Evolutionary conservation across 2,329 filamentous ascomycete species (phyloP), one percentile per base, ranked within the genome.

Genomic region (Cadophora malorum): DNA sequence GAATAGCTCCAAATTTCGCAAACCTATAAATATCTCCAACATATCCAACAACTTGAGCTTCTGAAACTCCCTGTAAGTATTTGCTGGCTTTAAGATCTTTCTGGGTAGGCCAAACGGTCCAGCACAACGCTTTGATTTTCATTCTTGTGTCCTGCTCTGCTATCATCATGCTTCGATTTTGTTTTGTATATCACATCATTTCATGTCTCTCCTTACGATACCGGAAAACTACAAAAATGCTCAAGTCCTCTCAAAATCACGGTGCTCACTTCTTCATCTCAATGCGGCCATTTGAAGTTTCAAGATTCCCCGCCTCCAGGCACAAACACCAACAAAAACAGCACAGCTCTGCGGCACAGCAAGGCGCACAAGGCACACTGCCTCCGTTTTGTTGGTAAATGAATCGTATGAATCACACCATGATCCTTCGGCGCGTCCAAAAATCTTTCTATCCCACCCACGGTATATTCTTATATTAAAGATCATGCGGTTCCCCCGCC

Each of bases 361-460:
- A 3, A 28, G 28, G 28, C 28, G 55, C 63, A 65, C 52, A 23
- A 58, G 64, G 64, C 45, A 66, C 47, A 52, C 21, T 61, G 25
- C 31, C 62, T 28, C n/a, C 28, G 33, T n/a, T 33, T 55, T 55
- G 25, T 55, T 55, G 33, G 62, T 52, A 33, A 33, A 28, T 53
- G 50, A 45, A 21, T 1, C 3, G 5, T 59, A 38, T 59, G 55
- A 38, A 38, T 59, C 31, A 21, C 31, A 59, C 31, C 9, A 14
- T 38, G 19, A 63, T 64, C 62, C 62, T 64, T 64, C n/a, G n/a
- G 28, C n/a, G 62, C 47, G 31, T 41, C 31, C 25, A 6, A 21
- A 38, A 6, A 21, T 21, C 4, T 49, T 9, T 10, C 45, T 49
- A 16, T 49, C 21, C 6, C 45, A 21, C n/a, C 6, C 19, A 21